These are phyloP conservation scores for Pugionium dolabratum DNA, from an alignment of 345 rosid species.

Conservation along the genomic window DNA sequence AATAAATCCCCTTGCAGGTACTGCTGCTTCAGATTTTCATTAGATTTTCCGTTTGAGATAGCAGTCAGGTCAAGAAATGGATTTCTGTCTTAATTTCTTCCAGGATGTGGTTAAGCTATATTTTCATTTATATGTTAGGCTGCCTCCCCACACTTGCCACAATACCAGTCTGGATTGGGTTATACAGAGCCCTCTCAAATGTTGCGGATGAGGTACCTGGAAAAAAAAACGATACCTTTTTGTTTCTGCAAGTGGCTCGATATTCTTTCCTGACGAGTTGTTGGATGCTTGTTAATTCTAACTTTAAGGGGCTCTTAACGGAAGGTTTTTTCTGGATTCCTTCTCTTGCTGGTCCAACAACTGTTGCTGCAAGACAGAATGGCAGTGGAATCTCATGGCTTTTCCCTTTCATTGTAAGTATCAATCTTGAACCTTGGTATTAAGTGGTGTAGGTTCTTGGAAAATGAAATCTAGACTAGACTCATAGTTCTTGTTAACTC, in stretches of 20 bases:
- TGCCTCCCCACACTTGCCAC: slow-evolving; percentile 96
- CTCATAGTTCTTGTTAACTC: slow-evolving; percentile 7
- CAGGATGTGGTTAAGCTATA: slow-evolving; percentile 4
- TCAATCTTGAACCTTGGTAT: slow-evolving; percentile 14
- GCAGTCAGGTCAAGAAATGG: neutral
- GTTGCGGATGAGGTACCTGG: slow-evolving; percentile 82
- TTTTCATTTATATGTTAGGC: slow-evolving; percentile 46
- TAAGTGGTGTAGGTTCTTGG: neutral
- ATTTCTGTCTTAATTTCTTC: neutral
- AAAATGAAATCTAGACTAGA: neutral
- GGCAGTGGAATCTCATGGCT: slow-evolving; percentile 95
- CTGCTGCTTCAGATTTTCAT: neutral
- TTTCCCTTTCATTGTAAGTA: slow-evolving; percentile 82
- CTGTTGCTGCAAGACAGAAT: slow-evolving; percentile 77
- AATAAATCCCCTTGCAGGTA: slow-evolving; percentile 92
- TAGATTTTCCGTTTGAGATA: no score
- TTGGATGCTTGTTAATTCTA: slow-evolving; percentile 6
- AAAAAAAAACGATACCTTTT: neutral
- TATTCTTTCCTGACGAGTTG: slow-evolving; percentile 25
- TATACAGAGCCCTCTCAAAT: slow-evolving; percentile 96
- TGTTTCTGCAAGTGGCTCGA: neutral
- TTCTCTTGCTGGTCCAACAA: slow-evolving; percentile 91
- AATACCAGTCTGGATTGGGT: slow-evolving; percentile 96
- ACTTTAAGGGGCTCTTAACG: slow-evolving; percentile 80
- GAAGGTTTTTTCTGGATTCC: slow-evolving; percentile 99